A percentile compares a stretch with the other conserved stretches of the same genome.
These are phyloP conservation scores for Cladosporium oxysporum DNA, from an alignment of 2,329 filamentous ascomycete species.

Conservation along the genomic window DNA sequence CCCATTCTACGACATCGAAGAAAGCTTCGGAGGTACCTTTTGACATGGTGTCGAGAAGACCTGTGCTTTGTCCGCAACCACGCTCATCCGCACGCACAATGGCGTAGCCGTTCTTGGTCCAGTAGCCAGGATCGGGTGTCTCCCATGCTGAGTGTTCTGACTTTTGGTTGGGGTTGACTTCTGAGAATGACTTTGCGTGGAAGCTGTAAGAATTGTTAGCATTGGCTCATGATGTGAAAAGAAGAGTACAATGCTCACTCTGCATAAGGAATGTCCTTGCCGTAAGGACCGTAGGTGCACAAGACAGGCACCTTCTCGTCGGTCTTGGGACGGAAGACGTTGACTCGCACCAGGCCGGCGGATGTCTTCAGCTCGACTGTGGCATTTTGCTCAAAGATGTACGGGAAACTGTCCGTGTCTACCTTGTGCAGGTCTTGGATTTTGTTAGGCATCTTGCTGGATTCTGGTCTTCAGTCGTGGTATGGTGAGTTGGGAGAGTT, in stretches of 20 bases:
- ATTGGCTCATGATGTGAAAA: neutral
- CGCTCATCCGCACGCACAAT: constrained; percentile 38
- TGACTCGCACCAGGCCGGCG: constrained; percentile 35
- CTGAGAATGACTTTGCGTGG: constrained; percentile 50
- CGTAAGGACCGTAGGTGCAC: constrained; percentile 72
- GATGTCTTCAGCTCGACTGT: constrained; percentile 33
- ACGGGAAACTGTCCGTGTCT: constrained; percentile 34
- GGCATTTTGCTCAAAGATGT: constrained; percentile 39
- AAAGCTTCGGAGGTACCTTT: constrained; percentile 46
- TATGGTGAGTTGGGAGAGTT: constrained; percentile 13
- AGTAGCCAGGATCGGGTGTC: constrained; percentile 45
- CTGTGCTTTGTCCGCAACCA: constrained; percentile 38
- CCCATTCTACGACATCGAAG: constrained; percentile 47
- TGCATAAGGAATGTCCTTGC: constrained; percentile 69
- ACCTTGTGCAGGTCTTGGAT: constrained; percentile 35
- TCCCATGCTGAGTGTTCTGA: constrained; percentile 50
- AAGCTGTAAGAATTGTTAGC: constrained; percentile 41
- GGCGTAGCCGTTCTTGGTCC: constrained; percentile 37
- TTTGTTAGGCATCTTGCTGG: constrained; percentile 35
- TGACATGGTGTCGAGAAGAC: constrained; percentile 44
- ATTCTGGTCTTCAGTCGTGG: constrained; percentile 10
- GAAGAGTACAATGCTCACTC: constrained; percentile 38
- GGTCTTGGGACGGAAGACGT: constrained; percentile 39
- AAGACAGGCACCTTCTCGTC: constrained; percentile 57
- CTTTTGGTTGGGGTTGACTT: constrained; percentile 42